Percentiles rank a stretch among this genome's conserved stretches.
Evolutionary conservation across 169 alveolate species (phyloP).

Genomic region (Eimeria necatrix): DNA sequence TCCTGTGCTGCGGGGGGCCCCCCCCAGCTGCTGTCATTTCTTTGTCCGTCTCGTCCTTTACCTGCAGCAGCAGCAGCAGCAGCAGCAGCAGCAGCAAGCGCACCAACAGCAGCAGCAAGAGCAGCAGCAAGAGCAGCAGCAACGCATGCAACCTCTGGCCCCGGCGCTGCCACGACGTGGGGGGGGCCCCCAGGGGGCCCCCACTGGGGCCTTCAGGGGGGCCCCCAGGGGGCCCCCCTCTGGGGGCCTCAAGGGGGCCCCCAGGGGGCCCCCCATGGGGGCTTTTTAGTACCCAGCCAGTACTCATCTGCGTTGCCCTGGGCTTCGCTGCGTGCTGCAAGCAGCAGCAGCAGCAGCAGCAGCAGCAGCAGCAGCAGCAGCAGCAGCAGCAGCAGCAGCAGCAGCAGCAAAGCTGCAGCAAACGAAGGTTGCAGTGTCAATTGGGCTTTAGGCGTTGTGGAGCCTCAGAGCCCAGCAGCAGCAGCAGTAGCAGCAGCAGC

Average conservation of each 20-base stretch:
- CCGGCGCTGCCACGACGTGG: not conserved
- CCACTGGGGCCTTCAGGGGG: no score
- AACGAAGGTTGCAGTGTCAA: not conserved
- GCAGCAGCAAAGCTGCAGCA: not conserved
- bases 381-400: not conserved
- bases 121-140: not conserved
- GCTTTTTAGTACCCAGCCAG: no score
- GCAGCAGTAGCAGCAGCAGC: no score
- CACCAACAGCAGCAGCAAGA: not conserved
- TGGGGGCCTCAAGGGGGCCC: not conserved
- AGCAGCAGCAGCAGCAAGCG: not conserved
- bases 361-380: slow-evolving; percentile 27
- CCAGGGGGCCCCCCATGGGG: not conserved
- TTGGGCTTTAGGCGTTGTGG: not conserved
- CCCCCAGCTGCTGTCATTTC: slow-evolving; percentile 2
- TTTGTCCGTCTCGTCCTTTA: not conserved
- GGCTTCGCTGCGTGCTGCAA: not conserved
- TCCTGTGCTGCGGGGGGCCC: not conserved
- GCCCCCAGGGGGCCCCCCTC: not conserved
- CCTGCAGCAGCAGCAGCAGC: not conserved
- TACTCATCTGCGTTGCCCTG: not conserved
- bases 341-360: slow-evolving; percentile 34
- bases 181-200: no score
- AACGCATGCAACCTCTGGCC: no score
- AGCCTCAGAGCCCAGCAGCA: not conserved